Percentiles rank a stretch among this genome's conserved stretches.
Conservation (phyloP, 257 asterid species). For the Primulina tabacum region DNA sequence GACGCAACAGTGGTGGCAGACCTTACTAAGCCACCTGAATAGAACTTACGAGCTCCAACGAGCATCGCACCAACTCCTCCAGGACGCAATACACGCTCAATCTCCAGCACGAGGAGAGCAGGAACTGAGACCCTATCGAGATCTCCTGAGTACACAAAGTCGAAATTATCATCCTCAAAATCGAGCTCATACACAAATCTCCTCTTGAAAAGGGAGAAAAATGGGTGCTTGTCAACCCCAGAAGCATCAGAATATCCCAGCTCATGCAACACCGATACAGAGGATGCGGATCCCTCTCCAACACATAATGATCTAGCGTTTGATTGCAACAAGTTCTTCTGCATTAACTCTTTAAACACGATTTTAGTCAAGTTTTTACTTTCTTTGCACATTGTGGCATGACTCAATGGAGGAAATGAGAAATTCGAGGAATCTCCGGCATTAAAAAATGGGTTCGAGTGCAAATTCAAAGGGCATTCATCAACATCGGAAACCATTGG, state of each 20-base stretch:
- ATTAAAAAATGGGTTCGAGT: conserved; percentile 28
- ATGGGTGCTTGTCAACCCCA: conserved; percentile 61
- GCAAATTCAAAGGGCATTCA: conserved; percentile 52
- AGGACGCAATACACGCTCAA: conserved; percentile 78
- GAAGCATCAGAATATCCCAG: conserved; percentile 55
- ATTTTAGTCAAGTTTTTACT: conserved; percentile 41
- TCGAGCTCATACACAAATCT: conserved; percentile 66
- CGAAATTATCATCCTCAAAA: conserved; percentile 55
- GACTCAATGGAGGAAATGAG: conserved; percentile 28
- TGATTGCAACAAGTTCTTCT: conserved; percentile 49
- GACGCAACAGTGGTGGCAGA: conserved; percentile 31
- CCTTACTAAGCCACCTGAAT: conserved; percentile 48
- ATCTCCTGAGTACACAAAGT: conserved; percentile 70
- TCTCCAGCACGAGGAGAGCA: conserved; percentile 66
- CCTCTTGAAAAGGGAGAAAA: conserved; percentile 70
- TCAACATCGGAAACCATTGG: conserved; percentile 29
- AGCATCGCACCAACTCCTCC: conserved; percentile 83
- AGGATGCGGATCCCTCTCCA: conserved; percentile 60
- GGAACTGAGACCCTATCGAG: conserved; percentile 72
- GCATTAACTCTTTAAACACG: conserved; percentile 57
- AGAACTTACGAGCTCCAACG: conserved; percentile 39
- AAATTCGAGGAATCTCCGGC: conserved; percentile 29
- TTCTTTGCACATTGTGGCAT: conserved; percentile 21
- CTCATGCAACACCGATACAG: conserved; percentile 51
- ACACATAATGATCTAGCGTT: conserved; percentile 63